A percentile compares a stretch with the other conserved stretches of the same genome.
Conservation (phyloP, 305 asterid species). For the Fraxinus velutina region DNA sequence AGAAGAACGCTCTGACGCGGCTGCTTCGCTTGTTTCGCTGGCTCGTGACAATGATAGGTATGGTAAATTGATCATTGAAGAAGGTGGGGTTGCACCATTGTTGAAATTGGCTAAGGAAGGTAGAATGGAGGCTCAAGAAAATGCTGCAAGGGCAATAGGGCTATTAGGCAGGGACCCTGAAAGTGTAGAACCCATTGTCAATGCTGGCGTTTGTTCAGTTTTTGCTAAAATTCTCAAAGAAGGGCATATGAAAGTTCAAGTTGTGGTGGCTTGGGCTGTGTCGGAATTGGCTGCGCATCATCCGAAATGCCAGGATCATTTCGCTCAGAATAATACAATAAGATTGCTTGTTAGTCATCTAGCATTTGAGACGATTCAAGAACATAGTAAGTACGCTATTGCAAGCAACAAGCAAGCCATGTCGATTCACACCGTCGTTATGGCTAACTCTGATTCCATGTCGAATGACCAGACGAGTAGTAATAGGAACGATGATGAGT, state of each 20-base stretch:
- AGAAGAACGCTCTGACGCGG: slow-evolving; percentile 51
- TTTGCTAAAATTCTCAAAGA: slow-evolving; percentile 53
- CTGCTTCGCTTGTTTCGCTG: slow-evolving; percentile 48
- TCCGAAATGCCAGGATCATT: slow-evolving; percentile 48
- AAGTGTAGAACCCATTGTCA: slow-evolving; percentile 41
- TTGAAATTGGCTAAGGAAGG: slow-evolving; percentile 47
- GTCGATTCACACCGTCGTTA: slow-evolving; percentile 38
- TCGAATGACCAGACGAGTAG: neutral
- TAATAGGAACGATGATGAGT: slow-evolving; percentile 3
- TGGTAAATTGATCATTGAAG: slow-evolving; percentile 44
- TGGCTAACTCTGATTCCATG: slow-evolving; percentile 43
- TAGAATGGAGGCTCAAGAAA: slow-evolving; percentile 46
- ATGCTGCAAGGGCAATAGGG: slow-evolving; percentile 46
- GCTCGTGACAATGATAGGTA: slow-evolving; percentile 48
- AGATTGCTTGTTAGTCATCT: slow-evolving; percentile 50
- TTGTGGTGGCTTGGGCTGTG: slow-evolving; percentile 52
- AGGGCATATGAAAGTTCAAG: slow-evolving; percentile 48
- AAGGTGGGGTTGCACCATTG: slow-evolving; percentile 49
- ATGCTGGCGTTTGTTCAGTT: slow-evolving; percentile 51
- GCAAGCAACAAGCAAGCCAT: slow-evolving; percentile 33
- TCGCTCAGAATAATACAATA: slow-evolving; percentile 40
- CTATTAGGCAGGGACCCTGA: slow-evolving; percentile 47
- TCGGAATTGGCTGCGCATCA: slow-evolving; percentile 50
- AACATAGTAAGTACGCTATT: slow-evolving; percentile 46
- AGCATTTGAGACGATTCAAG: slow-evolving; percentile 49